Percentiles rank a stretch among this genome's conserved stretches.
These are phyloP conservation scores for Flaveria robusta DNA, from an alignment of 129 eudicot species.

Conservation along the genomic window DNA sequence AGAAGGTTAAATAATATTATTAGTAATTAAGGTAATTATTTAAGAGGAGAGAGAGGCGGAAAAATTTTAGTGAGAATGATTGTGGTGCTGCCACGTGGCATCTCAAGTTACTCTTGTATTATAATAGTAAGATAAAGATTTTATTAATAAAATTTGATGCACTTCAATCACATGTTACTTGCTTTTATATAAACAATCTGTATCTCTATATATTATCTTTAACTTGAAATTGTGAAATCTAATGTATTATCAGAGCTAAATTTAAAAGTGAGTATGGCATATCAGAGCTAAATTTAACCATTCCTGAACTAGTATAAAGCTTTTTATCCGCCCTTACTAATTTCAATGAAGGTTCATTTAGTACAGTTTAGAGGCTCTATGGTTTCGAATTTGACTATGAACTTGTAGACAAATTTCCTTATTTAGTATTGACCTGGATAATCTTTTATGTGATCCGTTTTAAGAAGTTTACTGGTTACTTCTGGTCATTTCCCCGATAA, in stretches of 20 bases:
- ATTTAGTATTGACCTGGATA: conserved; percentile 37
- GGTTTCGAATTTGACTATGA: background rate
- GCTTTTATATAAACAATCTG: too few relatives aligned
- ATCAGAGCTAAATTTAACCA: background rate
- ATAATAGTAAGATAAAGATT: too few relatives aligned
- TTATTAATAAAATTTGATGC: too few relatives aligned
- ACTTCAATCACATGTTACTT: too few relatives aligned
- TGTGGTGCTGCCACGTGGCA: too few relatives aligned
- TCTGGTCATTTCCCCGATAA: conserved; percentile 51
- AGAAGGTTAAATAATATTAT: too few relatives aligned
- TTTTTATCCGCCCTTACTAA: background rate
- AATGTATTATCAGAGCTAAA: background rate
- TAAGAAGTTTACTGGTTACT: conserved; percentile 65
- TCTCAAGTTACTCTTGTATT: too few relatives aligned
- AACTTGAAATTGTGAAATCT: background rate
- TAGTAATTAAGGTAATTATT: too few relatives aligned
- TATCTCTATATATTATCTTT: background rate
- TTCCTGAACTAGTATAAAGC: background rate
- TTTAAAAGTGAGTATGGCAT: too few relatives aligned
- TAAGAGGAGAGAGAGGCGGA: too few relatives aligned
- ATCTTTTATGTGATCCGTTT: conserved; percentile 69
- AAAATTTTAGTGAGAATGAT: too few relatives aligned
- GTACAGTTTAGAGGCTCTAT: background rate
- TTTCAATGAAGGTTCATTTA: background rate
- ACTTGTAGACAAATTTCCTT: background rate